Evolutionary conservation across 148 eudicot genomes (phyloP), one percentile per base, ranked within the genome.

Genomic region (Polygonum aviculare): DNA sequence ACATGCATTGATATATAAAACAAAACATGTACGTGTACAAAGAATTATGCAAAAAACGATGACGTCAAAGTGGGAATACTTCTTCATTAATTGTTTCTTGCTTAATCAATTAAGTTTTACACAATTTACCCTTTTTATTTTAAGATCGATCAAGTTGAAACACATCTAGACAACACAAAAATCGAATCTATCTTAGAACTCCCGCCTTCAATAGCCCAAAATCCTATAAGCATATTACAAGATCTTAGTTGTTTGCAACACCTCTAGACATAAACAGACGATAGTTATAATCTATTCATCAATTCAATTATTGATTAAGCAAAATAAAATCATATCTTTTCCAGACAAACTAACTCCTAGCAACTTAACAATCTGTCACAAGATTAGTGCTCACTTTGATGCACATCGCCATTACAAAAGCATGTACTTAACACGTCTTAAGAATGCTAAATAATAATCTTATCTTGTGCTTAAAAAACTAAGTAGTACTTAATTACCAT

Each of bases 401-500:
- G 72, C 44, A 35, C 70, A 63, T 12, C 38, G 12, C 44, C 2
- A 3, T 14, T 15, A 67, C 44, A 67, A 67, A 14, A 14, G 38
- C 72, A 67, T 36, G 72, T 67, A 67, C 19, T 35, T 12, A 67
- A 35, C 72, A 67, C 72, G 72, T 67, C 72, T 67, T 36, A 36
- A 14, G 7, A 67, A 67, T 1, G 19, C 72, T 36, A 15, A 60
- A 72, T 41, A 59, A 76, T 47, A 79, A 79, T 67, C 44, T 70
- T 80, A 81, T 76, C 81, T 36, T 57, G 39, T 49, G 19, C 52
- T 74, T 47, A 67, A 82, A 80, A 19, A 80, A 76, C 77, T 73
- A 55, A 82, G 81, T 81, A 69, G 73, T 84, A 84, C 85, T 81
- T 77, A 26, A 26, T 26, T 26, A 79, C 78, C 69, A 80, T 38